phyloP scores from a whole-genome alignment of 2,329 filamentous ascomycete genomes.

The Torrubiella hemipterigena region DNA sequence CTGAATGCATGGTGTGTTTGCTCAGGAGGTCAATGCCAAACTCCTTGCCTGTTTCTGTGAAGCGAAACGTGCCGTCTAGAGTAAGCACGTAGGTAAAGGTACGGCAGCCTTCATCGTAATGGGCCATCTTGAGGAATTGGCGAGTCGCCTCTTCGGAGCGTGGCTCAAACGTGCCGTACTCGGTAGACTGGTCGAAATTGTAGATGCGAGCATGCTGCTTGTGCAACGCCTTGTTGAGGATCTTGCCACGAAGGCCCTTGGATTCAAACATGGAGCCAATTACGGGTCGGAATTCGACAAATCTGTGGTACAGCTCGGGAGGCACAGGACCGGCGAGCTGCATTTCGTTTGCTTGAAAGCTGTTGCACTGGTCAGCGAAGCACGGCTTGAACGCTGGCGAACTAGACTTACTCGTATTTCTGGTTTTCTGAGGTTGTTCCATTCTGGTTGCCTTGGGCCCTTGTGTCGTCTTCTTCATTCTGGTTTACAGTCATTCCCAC shows the following conservation, averaged over 20 bases:
- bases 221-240: slow-evolving; percentile 76
- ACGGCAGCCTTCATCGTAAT: slow-evolving; percentile 75
- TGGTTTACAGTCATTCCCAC: slow-evolving; percentile 58
- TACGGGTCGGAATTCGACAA: slow-evolving; percentile 84
- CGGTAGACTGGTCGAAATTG: slow-evolving; percentile 69
- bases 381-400: neutral
- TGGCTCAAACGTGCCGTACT: slow-evolving; percentile 55
- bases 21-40: slow-evolving; percentile 87
- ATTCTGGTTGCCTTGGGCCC: slow-evolving; percentile 8
- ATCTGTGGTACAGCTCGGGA: slow-evolving; percentile 72
- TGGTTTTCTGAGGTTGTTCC: slow-evolving; percentile 39
- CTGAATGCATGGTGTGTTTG: slow-evolving; percentile 95
- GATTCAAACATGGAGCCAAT: slow-evolving; percentile 81
- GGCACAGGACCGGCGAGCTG: slow-evolving; percentile 79
- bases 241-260: slow-evolving; percentile 62
- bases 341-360: slow-evolving; percentile 88
- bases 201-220: slow-evolving; percentile 85
- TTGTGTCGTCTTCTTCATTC: slow-evolving; percentile 37
- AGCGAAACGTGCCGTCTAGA: slow-evolving; percentile 73
- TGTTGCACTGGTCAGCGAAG: slow-evolving; percentile 17
- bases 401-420: slow-evolving; percentile 58
- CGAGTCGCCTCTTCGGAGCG: slow-evolving; percentile 60
- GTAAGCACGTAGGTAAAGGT: slow-evolving; percentile 90
- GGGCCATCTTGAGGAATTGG: slow-evolving; percentile 74
- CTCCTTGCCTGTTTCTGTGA: slow-evolving; percentile 91